Evolutionary conservation across 2,329 filamentous ascomycete species (phyloP).

Genomic region (Coleophoma eucalyptorum): DNA sequence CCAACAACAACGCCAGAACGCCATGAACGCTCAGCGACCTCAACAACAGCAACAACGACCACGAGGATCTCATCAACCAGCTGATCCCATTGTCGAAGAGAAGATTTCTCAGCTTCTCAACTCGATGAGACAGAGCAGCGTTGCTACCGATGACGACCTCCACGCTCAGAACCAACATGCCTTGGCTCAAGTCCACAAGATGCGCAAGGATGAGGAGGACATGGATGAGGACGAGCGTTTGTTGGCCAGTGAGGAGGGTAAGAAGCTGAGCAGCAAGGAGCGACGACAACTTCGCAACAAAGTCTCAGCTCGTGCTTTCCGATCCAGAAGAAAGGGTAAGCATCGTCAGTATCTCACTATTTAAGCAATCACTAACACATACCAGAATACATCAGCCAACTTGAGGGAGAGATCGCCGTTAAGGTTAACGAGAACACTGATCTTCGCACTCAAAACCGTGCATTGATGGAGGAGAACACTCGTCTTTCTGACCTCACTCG

Average conservation of each 20-base stretch:
- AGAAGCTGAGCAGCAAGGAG: constrained; percentile 98
- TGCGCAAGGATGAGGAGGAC: constrained; percentile 93
- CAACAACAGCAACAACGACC: constrained; percentile 42
- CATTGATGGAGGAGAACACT: constrained; percentile 80
- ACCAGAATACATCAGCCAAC: constrained; percentile 91
- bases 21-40: constrained; percentile 32
- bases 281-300: constrained; percentile 97
- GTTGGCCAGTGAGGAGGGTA: constrained; percentile 93
- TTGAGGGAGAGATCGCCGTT: constrained; percentile 81
- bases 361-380: constrained; percentile 42
- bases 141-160: constrained; percentile 49
- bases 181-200: constrained; percentile 65
- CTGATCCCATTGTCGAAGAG: constrained; percentile 77
- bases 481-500: constrained; percentile 74
- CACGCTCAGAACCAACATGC: constrained; percentile 31
- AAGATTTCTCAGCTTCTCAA: constrained; percentile 91
- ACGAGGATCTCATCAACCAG: constrained; percentile 30
- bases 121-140: constrained; percentile 74
- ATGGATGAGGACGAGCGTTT: constrained; percentile 98
- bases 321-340: constrained; percentile 95
- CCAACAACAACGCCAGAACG: constrained; percentile 47
- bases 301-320: constrained; percentile 95
- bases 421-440: constrained; percentile 83
- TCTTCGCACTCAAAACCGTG: constrained; percentile 75
- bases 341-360: constrained; percentile 7